Base-by-base conservation (phyloP, 2,329 filamentous ascomycete genomes). In the Claviceps sp. region DNA sequence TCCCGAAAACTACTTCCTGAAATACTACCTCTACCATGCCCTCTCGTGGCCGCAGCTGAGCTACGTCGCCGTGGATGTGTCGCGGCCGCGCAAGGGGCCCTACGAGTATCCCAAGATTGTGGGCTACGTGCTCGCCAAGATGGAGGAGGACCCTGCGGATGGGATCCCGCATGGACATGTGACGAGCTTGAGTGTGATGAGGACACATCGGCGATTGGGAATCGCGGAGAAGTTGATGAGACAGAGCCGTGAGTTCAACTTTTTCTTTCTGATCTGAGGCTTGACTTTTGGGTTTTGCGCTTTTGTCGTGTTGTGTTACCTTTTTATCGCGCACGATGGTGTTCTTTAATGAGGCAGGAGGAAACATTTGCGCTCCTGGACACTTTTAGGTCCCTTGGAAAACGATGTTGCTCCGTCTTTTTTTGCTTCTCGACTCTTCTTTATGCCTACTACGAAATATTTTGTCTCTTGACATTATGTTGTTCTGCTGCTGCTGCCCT, bases 11-110 rank as follows among this genome's bases (percentile, higher is more conserved):
- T 98, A 98, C 80, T 97, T 97, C 70, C 87, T 95, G 72, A 98
- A 98, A 79, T 98, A 98, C 78, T 98, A 98, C 75, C 83, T 98
- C 64, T 98, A 98, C 79, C 93, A 98, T 72, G 90, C 91, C 16
- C 82, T 97, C 59, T 95, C 89, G 61, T 98, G 93, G 93, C 93
- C 93, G 46, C 91, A 97, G 72, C 82, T 98, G 58, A 91, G 85
- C 70, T 97, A 90, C 70, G 91, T 98, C 53, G 93, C 93, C 60
- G 89, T 98, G 62, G 91, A 97, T 69, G 84, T 90, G 53, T 87
- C 85, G 20, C 81, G 89, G 38, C 87, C 89, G 37, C 79, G 79
- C 60, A 84, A 84, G 66, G 81, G 84, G 0, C 83, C 84, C 47
- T 87, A 91, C 69, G 87, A 94, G 68, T 93, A 94, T 62, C 93